phyloP scores from a whole-genome alignment of 2,329 filamentous ascomycete genomes.

The Blastomyces silverae region DNA sequence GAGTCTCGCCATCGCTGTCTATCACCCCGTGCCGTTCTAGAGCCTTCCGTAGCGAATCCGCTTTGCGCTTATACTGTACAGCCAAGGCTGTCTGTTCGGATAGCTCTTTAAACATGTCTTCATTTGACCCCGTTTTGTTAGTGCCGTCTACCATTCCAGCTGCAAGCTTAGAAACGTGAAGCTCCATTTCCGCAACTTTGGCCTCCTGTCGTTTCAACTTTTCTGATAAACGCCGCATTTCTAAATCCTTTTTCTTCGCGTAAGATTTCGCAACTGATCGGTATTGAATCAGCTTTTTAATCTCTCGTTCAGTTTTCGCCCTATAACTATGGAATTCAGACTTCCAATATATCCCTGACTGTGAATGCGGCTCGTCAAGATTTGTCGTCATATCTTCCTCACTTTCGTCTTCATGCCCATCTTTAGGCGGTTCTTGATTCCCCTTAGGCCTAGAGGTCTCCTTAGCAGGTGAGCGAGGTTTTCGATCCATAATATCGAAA shows the following conservation, averaged over 20 bases:
- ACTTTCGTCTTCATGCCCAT: constrained; percentile 25
- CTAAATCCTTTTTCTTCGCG: constrained; percentile 53
- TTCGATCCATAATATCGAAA: constrained; percentile 25
- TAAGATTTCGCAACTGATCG: constrained; percentile 54
- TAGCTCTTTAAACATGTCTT: constrained; percentile 39
- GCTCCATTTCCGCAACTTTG: constrained; percentile 41
- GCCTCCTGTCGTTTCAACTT: constrained; percentile 48
- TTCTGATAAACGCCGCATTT: constrained; percentile 48
- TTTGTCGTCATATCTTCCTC: constrained; percentile 48
- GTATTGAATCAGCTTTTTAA: constrained; percentile 55
- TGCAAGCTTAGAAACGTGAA: constrained; percentile 38
- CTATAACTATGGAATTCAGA: constrained; percentile 54
- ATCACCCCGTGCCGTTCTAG: constrained; percentile 39
- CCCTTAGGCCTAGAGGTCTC: background rate
- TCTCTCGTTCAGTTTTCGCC: constrained; percentile 52
- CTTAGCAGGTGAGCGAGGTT: background rate
- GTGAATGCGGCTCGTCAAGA: constrained; percentile 49
- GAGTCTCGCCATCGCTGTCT: constrained; percentile 26
- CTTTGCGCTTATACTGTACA: constrained; percentile 41
- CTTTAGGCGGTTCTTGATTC: constrained; percentile 10
- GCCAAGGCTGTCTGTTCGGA: constrained; percentile 42
- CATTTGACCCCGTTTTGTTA: constrained; percentile 28
- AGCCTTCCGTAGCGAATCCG: constrained; percentile 32
- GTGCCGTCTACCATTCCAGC: constrained; percentile 34
- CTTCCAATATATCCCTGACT: constrained; percentile 58